A percentile compares a stretch with the other conserved stretches of the same genome.
Conservation (phyloP, 164 flowering plant species). For the Magnolia officinalis region DNA sequence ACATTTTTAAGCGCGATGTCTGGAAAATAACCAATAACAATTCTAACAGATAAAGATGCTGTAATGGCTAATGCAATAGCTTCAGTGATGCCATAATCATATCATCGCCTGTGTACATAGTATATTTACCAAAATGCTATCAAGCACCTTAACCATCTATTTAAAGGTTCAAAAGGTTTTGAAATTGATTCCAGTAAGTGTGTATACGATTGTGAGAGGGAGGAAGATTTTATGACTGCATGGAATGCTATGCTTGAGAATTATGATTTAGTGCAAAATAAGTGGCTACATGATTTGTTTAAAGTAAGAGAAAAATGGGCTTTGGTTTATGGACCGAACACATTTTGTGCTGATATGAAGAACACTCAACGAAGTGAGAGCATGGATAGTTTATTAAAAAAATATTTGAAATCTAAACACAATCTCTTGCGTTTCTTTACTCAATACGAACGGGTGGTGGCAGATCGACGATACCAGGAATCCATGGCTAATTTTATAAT, state of each 20-base stretch:
- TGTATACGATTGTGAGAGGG: slow-evolving; percentile 10
- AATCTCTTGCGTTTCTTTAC: slow-evolving; percentile 10
- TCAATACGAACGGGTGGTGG: slow-evolving; percentile 12
- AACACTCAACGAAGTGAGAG: slow-evolving; percentile 17
- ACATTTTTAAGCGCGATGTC: slow-evolving; percentile 18
- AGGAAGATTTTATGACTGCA: slow-evolving; percentile 4
- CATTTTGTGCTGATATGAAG: slow-evolving; percentile 18
- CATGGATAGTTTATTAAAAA: slow-evolving; percentile 8
- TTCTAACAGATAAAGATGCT: slow-evolving; percentile 13
- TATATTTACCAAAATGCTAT: too few relatives aligned
- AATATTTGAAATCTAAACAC: slow-evolving; percentile 10
- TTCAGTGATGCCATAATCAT: too few relatives aligned
- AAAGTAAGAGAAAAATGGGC: slow-evolving; percentile 18
- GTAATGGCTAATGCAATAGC: too few relatives aligned
- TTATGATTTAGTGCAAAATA: slow-evolving; percentile 9
- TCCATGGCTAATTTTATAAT: slow-evolving; percentile 9
- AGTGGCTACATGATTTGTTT: slow-evolving; percentile 17
- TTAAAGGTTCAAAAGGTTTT: too few relatives aligned
- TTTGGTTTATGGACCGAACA: slow-evolving; percentile 13
- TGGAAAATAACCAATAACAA: slow-evolving; percentile 12
- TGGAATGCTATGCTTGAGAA: slow-evolving; percentile 14
- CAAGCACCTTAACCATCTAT: too few relatives aligned
- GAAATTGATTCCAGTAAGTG: not conserved
- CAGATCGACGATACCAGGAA: slow-evolving; percentile 8
- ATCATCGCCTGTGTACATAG: too few relatives aligned